phyloP scores from a whole-genome alignment of 257 asterid species.

The Primulina tabacum region DNA sequence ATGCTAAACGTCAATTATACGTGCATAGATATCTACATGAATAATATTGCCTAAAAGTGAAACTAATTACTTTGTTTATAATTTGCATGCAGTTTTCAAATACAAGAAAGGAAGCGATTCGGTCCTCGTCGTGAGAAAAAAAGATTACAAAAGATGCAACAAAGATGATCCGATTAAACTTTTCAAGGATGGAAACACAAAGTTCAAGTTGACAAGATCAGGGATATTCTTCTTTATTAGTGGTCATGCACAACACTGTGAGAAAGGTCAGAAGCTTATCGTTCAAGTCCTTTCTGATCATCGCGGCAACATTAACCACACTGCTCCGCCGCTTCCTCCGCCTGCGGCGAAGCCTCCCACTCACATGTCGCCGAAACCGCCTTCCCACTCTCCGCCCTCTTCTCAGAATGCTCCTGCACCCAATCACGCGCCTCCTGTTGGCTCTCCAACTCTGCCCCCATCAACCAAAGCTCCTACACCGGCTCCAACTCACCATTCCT shows the following conservation, averaged over 20 bases:
- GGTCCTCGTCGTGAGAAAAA: neutral
- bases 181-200: neutral
- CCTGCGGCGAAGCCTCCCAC: neutral
- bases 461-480: neutral
- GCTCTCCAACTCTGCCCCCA: too few species aligned
- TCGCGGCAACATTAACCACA: neutral
- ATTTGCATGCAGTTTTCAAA: neutral
- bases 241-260: neutral
- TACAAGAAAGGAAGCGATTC: neutral
- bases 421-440: too few species aligned
- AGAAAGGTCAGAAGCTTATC: neutral
- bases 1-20: too few species aligned
- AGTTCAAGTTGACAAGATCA: neutral
- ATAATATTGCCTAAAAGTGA: too few species aligned
- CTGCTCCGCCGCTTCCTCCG: neutral
- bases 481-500: neutral
- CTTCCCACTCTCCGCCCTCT: neutral
- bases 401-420: neutral
- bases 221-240: neutral
- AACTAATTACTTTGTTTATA: too few species aligned
- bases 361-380: neutral
- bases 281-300: neutral
- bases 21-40: too few species aligned
- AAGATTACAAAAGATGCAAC: neutral
- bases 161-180: neutral